Conservation (phyloP, 495 filamentous ascomycete genomes). For the Hypoxylon fuscum region DNA sequence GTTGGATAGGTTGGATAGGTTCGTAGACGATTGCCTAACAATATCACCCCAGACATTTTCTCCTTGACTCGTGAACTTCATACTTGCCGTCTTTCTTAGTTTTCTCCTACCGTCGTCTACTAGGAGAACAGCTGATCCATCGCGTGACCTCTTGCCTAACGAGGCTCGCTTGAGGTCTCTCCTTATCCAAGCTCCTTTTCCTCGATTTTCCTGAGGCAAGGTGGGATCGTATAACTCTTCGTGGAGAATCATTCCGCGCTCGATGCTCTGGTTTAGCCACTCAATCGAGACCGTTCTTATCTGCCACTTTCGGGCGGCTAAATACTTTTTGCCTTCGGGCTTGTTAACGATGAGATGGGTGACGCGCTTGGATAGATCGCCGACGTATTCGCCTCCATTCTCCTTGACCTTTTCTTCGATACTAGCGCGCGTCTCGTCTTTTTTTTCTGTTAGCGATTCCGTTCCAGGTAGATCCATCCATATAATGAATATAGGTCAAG, state of each 20-base stretch:
- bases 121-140: conserved; percentile 29
- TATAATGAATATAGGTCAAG: too few relatives aligned
- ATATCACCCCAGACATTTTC: conserved; percentile 90
- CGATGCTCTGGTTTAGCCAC: conserved; percentile 86
- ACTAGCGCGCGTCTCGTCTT: conserved; percentile 74
- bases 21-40: conserved; percentile 46
- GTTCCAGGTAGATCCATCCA: too few relatives aligned
- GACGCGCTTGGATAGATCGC: conserved; percentile 84
- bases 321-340: conserved; percentile 86
- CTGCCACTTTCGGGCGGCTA: conserved; percentile 80
- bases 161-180: conserved; percentile 49
- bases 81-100: conserved; percentile 81
- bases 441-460: conserved; percentile 21
- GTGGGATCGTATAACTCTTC: conserved; percentile 82
- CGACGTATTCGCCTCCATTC: conserved; percentile 83
- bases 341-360: conserved; percentile 85
- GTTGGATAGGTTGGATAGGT: conserved; percentile 23
- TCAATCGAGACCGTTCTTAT: conserved; percentile 80
- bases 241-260: conserved; percentile 92
- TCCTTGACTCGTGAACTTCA: conserved; percentile 79
- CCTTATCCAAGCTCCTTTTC: conserved; percentile 80
- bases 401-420: conserved; percentile 64
- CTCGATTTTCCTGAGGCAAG: conserved; percentile 73
- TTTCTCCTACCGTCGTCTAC: conserved; percentile 67
- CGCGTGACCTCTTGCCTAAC: conserved; percentile 51